These are phyloP conservation scores for Naumovozyma baii DNA, from an alignment of 805 yeast genomes.

Conservation along the genomic window DNA sequence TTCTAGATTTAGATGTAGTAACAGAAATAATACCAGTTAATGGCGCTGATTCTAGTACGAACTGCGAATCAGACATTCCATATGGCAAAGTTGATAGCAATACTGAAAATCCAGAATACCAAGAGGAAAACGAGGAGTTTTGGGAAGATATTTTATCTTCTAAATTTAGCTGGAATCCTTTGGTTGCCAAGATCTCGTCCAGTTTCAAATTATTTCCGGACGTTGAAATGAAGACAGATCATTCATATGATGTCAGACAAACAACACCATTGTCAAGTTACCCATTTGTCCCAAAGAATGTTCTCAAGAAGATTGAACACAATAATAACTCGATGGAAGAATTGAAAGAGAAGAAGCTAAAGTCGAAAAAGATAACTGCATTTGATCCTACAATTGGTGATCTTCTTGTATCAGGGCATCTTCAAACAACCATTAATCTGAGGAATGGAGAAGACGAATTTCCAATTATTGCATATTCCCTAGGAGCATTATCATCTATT, in stretches of 20 bases:
- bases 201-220: slow-evolving; percentile 15
- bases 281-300: slow-evolving; percentile 16
- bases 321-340: not conserved
- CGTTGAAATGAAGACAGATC: slow-evolving; percentile 8
- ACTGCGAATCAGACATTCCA: not conserved
- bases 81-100: not conserved
- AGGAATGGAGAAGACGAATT: slow-evolving; percentile 16
- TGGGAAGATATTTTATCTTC: slow-evolving; percentile 10
- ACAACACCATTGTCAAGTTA: slow-evolving; percentile 8
- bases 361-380: not conserved
- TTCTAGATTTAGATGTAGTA: slow-evolving; percentile 1
- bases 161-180: slow-evolving; percentile 12
- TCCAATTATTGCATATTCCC: slow-evolving; percentile 14
- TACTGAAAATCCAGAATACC: not conserved
- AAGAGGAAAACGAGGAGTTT: slow-evolving; percentile 6
- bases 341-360: not conserved
- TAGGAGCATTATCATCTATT: slow-evolving; percentile 16
- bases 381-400: slow-evolving; percentile 19
- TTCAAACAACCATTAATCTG: slow-evolving; percentile 20
- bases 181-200: slow-evolving; percentile 12
- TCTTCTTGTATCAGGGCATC: slow-evolving; percentile 9
- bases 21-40: not conserved
- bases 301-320: slow-evolving; percentile 3
- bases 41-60: not conserved
- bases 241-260: slow-evolving; percentile 10